Base-by-base conservation (phyloP, 306 rosid genomes). In the Cicer arietinum region DNA sequence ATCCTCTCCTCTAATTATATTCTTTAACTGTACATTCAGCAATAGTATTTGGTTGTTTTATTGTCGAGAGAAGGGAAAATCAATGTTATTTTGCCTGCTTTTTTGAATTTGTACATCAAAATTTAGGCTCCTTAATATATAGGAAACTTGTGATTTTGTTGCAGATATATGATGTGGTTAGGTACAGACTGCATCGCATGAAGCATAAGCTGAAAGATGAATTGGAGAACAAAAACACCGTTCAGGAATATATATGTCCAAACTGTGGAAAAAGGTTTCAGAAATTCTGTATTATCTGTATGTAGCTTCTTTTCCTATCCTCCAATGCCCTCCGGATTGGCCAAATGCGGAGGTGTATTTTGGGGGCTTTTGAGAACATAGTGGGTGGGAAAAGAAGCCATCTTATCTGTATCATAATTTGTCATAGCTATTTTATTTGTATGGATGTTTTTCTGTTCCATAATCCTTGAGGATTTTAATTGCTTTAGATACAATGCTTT, bases 181-280 rank as follows among this genome's bases (percentile, higher is more conserved):
- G 97, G 90, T 94, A 94, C 87, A 87, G 98, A 85, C 72, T 94
- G 79, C 96, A 94, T 79, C 96, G 97, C 40, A 87, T 94, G 97
- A 91, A 86, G 84, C 91, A 94, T 82, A 94, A 91, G 90, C 75
- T 94, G 87, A 94, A 94, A 90, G 98, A 91, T 87, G 98, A 94
- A 81, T 80, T 94, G 84, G 98, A 94, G 82, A 91, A 94, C 92
- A 94, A 90, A 84, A 91, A 94, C 82, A 94, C 96, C 41, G 83
- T 94, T 86, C 97, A 91, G 75, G 93, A 91, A 79, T 94, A 94
- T 71, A 86, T 91, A 83, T 94, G 98, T 84, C 90, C 90, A 10
- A 91, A 77, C 81, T 94, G 97, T 81, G 82, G 84, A 63, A 94
- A 85, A 90, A 91, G 98, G 98, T 94, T 73, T 83, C 62, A 30